Percentiles rank a stretch among this genome's conserved stretches.
Conservation (phyloP, 108 stramenopile genomes). For the Fragilariopsis cylindrus region DNA sequence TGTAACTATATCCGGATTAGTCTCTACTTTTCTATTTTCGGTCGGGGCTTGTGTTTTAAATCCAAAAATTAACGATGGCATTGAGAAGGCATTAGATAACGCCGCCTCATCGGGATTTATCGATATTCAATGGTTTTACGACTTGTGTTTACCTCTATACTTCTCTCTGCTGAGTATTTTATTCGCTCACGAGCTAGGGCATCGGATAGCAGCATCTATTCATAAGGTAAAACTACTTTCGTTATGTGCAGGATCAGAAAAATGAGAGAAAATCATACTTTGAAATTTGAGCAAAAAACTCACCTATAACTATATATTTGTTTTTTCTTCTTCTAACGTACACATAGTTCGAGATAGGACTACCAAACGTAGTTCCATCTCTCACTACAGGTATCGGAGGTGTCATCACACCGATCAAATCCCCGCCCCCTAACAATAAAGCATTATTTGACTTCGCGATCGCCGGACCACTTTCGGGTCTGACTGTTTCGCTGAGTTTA, state of each 20-base stretch:
- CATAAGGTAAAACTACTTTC: conserved; percentile 47
- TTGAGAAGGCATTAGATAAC: conserved; percentile 31
- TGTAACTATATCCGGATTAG: conserved; percentile 44
- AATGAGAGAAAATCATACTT: too few species aligned
- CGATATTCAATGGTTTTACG: conserved; percentile 42
- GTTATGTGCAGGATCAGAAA: not conserved
- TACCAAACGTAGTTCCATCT: conserved; percentile 47
- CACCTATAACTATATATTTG: too few species aligned
- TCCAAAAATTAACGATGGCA: conserved; percentile 40
- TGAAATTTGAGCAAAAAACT: too few species aligned
- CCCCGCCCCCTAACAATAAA: conserved; percentile 57
- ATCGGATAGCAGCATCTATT: conserved; percentile 48
- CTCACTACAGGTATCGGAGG: conserved; percentile 54
- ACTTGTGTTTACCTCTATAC: conserved; percentile 47
- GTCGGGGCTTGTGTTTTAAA: conserved; percentile 57
- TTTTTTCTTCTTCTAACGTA: not conserved
- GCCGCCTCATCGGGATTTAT: conserved; percentile 1
- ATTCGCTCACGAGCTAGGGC: conserved; percentile 57
- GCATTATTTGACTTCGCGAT: conserved; percentile 77
- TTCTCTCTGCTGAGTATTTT: conserved; percentile 42
- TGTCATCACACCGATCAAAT: conserved; percentile 53
- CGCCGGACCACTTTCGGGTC: conserved; percentile 64
- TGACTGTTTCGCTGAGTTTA: conserved; percentile 50
- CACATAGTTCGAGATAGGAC: conserved; percentile 19
- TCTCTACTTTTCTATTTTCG: conserved; percentile 51